Evolutionary conservation across 768 basidiomycete species (phyloP), one percentile per base, ranked within the genome.

Genomic region (Rhodotorula kratochvilovae): DNA sequence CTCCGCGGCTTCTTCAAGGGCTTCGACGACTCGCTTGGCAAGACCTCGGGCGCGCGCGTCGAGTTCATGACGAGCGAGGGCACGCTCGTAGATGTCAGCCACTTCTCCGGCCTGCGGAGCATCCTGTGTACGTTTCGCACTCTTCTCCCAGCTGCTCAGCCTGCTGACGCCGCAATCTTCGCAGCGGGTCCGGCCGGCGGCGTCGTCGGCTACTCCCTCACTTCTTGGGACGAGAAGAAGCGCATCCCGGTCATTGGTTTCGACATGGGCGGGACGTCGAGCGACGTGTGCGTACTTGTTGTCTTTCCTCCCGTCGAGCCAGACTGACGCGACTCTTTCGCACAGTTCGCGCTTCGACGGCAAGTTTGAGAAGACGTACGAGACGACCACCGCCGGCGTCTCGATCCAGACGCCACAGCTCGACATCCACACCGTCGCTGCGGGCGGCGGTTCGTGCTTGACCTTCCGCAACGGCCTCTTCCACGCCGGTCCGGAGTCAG

Each of bases 41-140:
- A 70, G 39, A 63, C 61, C 55, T 87, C 87, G 71, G 67, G 87
- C 88, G 2, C 76, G 13, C 82, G 90, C 4, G 92, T 96, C 43
- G 92, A 94, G 78, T 97, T 97, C 78, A 98, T 97, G 95, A 89
- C 89, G 46, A 91, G 89, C 65, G 94, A 98, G 77, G 95, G 92
- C 11, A 90, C 91, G 13, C 82, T 94, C 17, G 82, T 92, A 33
- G 89, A 91, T 78, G 81, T 89, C 21, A 80, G 85, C 68, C 90
- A 90, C 77, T 97, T 98, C 79, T 92, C 91, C 0, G 95, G 94
- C 0, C 81, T 98, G 76, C 94, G 93, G 84, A 91, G 90, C 73
- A 93, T 97, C 73, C 81, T 70, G 0, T 70, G 23, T 23, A 25
- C 48, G 25, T 50, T 23, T 50, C 27, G 48, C 23, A 7, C 48